Evolutionary conservation across 2,329 filamentous ascomycete genomes (phyloP).

Genomic region (Sclerotinia spermophila): DNA sequence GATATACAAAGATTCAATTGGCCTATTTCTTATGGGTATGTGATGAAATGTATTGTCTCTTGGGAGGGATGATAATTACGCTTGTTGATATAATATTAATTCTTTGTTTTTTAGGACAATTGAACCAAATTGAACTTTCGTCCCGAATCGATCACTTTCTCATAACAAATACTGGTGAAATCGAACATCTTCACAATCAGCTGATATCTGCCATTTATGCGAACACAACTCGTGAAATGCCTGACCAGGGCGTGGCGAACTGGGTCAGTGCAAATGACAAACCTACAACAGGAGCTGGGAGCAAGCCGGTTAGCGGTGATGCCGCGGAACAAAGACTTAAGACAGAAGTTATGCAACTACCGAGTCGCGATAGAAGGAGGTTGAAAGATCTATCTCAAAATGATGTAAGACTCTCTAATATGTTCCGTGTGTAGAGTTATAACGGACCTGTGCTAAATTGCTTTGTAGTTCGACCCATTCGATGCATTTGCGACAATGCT

Average conservation of each 20-base stretch:
- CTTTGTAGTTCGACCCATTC: constrained; percentile 34
- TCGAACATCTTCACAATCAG: constrained; percentile 64
- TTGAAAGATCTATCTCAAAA: constrained; percentile 63
- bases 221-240: constrained; percentile 67
- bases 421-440: background rate
- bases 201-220: constrained; percentile 63
- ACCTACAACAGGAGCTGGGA: constrained; percentile 52
- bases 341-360: constrained; percentile 67
- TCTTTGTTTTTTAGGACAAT: constrained; percentile 46
- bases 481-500: constrained; percentile 36
- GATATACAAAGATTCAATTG: constrained; percentile 59
- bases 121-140: constrained; percentile 60
- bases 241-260: constrained; percentile 62
- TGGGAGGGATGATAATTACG: background rate
- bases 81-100: constrained; percentile 33
- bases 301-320: constrained; percentile 62
- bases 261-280: constrained; percentile 73
- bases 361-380: constrained; percentile 60
- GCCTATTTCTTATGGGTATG: constrained; percentile 61
- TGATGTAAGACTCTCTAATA: constrained; percentile 47
- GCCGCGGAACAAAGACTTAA: constrained; percentile 63
- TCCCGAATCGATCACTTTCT: constrained; percentile 59
- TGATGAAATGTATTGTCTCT: constrained; percentile 17
- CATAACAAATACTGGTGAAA: constrained; percentile 49
- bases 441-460: background rate